Conservation (phyloP, 257 asterid species). For the Anisodus tanguticus region DNA sequence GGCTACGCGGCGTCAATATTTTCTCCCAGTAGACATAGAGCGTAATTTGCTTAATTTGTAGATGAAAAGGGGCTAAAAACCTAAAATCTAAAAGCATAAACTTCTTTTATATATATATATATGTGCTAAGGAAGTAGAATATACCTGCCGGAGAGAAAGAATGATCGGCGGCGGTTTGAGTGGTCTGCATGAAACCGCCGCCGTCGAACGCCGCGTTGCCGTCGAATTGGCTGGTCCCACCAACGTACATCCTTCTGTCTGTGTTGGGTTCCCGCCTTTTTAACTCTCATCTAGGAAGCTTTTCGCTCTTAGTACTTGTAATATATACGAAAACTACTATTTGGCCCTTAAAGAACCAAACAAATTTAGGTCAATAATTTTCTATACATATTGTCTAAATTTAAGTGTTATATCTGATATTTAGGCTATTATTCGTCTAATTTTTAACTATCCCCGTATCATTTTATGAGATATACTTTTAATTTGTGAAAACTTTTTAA, state of each 20-base stretch:
- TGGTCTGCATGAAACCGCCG: constrained; percentile 96
- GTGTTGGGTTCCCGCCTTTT: constrained; percentile 29
- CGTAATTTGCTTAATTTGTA: no score
- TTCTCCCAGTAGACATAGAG: no score
- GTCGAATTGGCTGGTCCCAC: constrained; percentile 62
- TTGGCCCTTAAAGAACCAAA: neutral
- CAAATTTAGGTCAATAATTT: no score
- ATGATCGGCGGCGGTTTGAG: constrained; percentile 68
- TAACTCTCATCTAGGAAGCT: neutral
- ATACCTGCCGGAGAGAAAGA: constrained; percentile 69
- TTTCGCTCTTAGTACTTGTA: neutral
- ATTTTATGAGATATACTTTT: no score
- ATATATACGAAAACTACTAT: neutral
- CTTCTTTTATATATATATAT: no score
- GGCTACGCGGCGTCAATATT: no score
- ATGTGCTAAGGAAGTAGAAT: neutral
- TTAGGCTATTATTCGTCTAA: no score
- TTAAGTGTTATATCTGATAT: no score
- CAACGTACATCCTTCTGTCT: constrained; percentile 57
- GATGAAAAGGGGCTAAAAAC: no score
- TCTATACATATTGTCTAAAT: neutral
- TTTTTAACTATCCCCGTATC: no score
- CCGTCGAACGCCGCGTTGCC: constrained; percentile 97
- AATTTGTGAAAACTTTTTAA: no score
- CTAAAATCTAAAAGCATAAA: no score